phyloP scores from a whole-genome alignment of 2,329 filamentous ascomycete species.

The Penicillium sp. region DNA sequence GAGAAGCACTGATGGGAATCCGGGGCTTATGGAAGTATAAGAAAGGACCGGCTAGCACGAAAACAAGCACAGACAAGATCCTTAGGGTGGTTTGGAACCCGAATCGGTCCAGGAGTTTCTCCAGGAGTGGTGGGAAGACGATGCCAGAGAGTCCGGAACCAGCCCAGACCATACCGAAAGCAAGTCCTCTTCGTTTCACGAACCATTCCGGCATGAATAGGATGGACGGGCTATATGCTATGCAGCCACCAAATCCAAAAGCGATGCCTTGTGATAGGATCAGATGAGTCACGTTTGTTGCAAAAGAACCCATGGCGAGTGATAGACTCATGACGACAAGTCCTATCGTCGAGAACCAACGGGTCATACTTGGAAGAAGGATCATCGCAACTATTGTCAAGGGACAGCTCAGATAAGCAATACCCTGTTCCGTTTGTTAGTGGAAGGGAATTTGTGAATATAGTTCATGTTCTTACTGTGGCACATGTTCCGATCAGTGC shows the following conservation, averaged over 20 bases:
- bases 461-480: constrained; percentile 12
- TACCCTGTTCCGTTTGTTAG: constrained; percentile 12
- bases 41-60: constrained; percentile 22
- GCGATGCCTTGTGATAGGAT: constrained; percentile 27
- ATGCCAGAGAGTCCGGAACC: constrained; percentile 40
- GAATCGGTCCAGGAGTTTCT: constrained; percentile 41
- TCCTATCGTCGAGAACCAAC: constrained; percentile 22
- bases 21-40: constrained; percentile 42
- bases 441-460: not conserved
- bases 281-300: constrained; percentile 21
- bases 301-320: constrained; percentile 25
- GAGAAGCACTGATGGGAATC: constrained; percentile 34
- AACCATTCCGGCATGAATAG: constrained; percentile 51
- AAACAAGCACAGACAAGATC: constrained; percentile 37
- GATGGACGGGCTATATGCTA: constrained; percentile 48
- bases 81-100: constrained; percentile 46
- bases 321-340: constrained; percentile 24
- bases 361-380: constrained; percentile 16
- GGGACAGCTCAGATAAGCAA: constrained; percentile 25
- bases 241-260: constrained; percentile 46
- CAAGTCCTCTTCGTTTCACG: constrained; percentile 44
- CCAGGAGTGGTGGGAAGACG: constrained; percentile 44
- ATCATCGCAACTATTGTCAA: constrained; percentile 20
- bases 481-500: constrained; percentile 34
- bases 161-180: constrained; percentile 45